phyloP scores from a whole-genome alignment of 805 yeast genomes.

The Pichia nakasei region DNA sequence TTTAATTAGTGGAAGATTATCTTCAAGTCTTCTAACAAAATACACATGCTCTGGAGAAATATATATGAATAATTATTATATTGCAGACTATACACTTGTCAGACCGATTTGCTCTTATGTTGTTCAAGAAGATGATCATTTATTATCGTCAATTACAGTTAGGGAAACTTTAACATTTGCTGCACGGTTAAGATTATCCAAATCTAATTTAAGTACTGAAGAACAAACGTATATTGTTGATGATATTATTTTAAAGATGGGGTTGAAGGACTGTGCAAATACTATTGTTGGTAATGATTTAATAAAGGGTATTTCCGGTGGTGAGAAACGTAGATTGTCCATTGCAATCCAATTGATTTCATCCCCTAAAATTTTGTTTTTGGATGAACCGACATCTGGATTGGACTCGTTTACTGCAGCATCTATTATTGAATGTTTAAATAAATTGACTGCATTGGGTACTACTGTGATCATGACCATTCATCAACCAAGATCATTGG shows the following conservation, averaged over 20 bases:
- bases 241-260: slow-evolving; percentile 54
- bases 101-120: slow-evolving; percentile 60
- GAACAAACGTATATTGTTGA: slow-evolving; percentile 43
- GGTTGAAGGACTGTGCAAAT: slow-evolving; percentile 68
- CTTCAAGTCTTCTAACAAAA: slow-evolving; percentile 22
- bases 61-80: slow-evolving; percentile 31
- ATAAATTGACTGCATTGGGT: slow-evolving; percentile 46
- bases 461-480: slow-evolving; percentile 69
- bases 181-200: slow-evolving; percentile 57
- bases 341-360: slow-evolving; percentile 72
- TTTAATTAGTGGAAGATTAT: slow-evolving; percentile 50
- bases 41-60: slow-evolving; percentile 34
- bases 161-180: slow-evolving; percentile 67
- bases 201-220: slow-evolving; percentile 23
- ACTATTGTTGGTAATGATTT: slow-evolving; percentile 56
- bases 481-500: slow-evolving; percentile 73
- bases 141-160: slow-evolving; percentile 66
- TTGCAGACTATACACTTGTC: slow-evolving; percentile 23
- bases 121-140: slow-evolving; percentile 69
- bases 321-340: slow-evolving; percentile 76
- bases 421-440: slow-evolving; percentile 53
- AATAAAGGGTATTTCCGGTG: slow-evolving; percentile 62
- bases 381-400: slow-evolving; percentile 90
- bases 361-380: slow-evolving; percentile 58
- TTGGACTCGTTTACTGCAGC: slow-evolving; percentile 73